These are phyloP conservation scores for Pythium insidiosum DNA, from an alignment of 352 stramenopile genomes.

Conservation along the genomic window DNA sequence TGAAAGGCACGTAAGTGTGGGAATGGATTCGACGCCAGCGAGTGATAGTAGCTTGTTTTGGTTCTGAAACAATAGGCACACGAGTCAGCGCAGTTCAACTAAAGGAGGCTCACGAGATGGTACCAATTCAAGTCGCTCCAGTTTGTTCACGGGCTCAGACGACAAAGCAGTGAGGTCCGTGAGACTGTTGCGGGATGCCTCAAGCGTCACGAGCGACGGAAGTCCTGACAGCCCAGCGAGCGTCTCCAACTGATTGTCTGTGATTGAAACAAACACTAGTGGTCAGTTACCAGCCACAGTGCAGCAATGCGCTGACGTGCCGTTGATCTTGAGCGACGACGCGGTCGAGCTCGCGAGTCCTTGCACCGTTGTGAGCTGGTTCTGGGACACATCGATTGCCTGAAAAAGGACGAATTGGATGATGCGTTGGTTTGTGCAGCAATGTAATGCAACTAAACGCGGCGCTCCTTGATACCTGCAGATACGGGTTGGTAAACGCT, in stretches of 20 bases:
- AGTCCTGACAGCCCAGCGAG: slow-evolving; percentile 38
- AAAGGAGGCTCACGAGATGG: too few species aligned
- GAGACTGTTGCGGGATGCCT: slow-evolving; percentile 46
- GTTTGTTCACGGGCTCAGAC: slow-evolving; percentile 25
- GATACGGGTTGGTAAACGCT: slow-evolving; percentile 39
- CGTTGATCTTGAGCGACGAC: slow-evolving; percentile 51
- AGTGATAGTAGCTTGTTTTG: slow-evolving; percentile 62
- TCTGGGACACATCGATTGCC: slow-evolving; percentile 56
- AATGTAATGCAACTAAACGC: too few species aligned
- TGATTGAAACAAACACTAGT: not conserved
- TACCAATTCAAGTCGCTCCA: slow-evolving; percentile 53
- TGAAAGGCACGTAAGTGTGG: slow-evolving; percentile 29
- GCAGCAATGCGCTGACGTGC: slow-evolving; percentile 12
- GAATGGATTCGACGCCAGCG: slow-evolving; percentile 40
- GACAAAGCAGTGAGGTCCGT: slow-evolving; percentile 29
- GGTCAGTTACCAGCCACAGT: not conserved
- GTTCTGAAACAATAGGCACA: slow-evolving; percentile 25
- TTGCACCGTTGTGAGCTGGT: slow-evolving; percentile 52
- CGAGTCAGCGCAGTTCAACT: too few species aligned
- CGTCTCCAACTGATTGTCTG: slow-evolving; percentile 37
- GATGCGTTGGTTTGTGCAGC: not conserved
- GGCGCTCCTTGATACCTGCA: slow-evolving; percentile 46
- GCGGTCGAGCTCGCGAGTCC: slow-evolving; percentile 40
- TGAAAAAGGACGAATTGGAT: slow-evolving; percentile 4
- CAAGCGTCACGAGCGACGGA: slow-evolving; percentile 39